Evolutionary conservation across 2,329 filamentous ascomycete species (phyloP), one percentile per base, ranked within the genome.

Genomic region (Didymella keratinophila): DNA sequence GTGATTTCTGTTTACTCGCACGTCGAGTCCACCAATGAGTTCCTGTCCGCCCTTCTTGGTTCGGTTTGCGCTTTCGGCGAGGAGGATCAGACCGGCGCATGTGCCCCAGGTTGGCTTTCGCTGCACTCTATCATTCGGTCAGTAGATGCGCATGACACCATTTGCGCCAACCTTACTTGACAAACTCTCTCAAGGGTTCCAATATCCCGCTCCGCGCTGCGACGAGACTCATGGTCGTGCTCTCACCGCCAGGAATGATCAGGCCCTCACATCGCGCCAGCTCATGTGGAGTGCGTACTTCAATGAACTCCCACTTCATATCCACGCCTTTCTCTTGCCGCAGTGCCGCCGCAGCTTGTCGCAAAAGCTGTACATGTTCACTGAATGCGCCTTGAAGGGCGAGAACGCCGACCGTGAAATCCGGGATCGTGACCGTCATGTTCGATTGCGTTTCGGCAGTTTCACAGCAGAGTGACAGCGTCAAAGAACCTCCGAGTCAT

Each of bases 31-130:
- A 14, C 95, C 95, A 62, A 99, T 92, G 52, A 98, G 84, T 59
- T 97, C 92, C 77, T 98, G 95, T 0, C 94, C 94, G 42, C 92
- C 93, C 70, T 90, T 88, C 76, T 97, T 98, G 36, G 91, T 93
- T 62, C 89, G 86, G 75, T 94, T 96, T 48, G 93, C 94, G 58
- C 90, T 88, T 71, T 97, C 91, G 2, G 93, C 90, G 48, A 99
- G 87, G 47, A 98, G 81, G 67, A 99, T 97, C 56, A 98, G 84
- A 10, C 95, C 95, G 12, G 95, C 95, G 76, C 95, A 99, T 20
- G 95, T 98, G 56, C 95, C 95, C 94, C 94, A 99, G 23, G 90
- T 91, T 11, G 93, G 93, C 68, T 90, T 93, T 66, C 89, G 87
- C 51, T 87, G 81, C 39, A 91, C 81, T 71, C 91, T 94, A 64